Evolutionary conservation across 2,329 filamentous ascomycete species (phyloP).

Genomic region (Ophiognomonia clavigignenti-juglandacearum): DNA sequence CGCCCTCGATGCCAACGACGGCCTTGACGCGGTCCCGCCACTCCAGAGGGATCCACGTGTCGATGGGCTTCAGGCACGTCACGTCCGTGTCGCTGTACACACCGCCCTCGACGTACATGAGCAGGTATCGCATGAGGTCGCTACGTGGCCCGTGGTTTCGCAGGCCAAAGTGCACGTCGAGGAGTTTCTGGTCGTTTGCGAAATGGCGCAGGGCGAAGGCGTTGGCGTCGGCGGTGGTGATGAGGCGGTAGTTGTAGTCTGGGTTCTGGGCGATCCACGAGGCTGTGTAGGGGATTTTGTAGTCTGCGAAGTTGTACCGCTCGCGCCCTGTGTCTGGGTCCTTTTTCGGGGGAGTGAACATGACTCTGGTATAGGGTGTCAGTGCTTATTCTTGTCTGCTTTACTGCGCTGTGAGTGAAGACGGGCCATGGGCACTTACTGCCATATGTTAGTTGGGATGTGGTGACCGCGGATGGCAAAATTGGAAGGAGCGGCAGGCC

Average conservation of each 20-base stretch:
- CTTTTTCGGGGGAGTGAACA: neutral
- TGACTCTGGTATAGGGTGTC: neutral
- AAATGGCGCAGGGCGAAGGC: neutral
- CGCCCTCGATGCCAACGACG: neutral
- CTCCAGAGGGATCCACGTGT: conserved; percentile 25
- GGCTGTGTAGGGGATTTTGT: neutral
- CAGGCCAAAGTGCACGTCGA: neutral
- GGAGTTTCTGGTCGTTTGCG: neutral
- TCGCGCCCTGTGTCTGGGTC: neutral
- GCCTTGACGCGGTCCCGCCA: neutral
- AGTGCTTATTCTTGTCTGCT: too few species aligned
- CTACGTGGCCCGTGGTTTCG: neutral
- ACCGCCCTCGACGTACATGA: conserved; percentile 29
- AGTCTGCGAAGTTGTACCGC: conserved; percentile 19
- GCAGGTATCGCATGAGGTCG: conserved; percentile 25
- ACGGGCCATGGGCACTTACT: neutral
- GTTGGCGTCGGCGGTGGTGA: neutral
- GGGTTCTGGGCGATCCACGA: neutral
- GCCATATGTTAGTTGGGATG: conserved; percentile 4
- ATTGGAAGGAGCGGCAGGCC: too few species aligned
- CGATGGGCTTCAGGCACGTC: conserved; percentile 45
- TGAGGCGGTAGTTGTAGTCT: neutral
- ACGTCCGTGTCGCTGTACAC: conserved; percentile 57
- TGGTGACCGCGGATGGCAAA: neutral
- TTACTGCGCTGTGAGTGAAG: too few species aligned